These are phyloP conservation scores for Pelargonium fulgidum DNA, from an alignment of 441 rosid genomes.

Conservation along the genomic window DNA sequence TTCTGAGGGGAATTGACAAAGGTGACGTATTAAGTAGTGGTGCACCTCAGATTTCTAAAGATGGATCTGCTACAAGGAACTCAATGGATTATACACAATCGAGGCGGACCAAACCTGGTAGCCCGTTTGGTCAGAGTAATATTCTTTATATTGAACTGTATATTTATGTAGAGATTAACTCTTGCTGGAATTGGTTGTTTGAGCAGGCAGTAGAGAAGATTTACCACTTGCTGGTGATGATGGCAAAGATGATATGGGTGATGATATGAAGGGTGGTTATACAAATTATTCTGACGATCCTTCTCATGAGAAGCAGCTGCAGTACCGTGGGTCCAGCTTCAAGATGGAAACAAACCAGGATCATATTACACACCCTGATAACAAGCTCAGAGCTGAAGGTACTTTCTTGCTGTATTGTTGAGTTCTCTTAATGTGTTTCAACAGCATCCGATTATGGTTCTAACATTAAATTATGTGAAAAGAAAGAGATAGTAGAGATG, in stretches of 20 bases:
- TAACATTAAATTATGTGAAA: neutral
- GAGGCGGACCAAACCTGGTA: conserved; percentile 71
- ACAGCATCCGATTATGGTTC: neutral
- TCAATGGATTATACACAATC: conserved; percentile 44
- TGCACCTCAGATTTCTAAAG: conserved; percentile 77
- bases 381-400: conserved; percentile 60
- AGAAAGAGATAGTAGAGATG: neutral
- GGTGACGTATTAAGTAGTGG: conserved; percentile 84
- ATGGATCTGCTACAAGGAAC: conserved; percentile 56
- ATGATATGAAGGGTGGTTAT: conserved; percentile 31
- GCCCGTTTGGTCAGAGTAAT: conserved; percentile 15
- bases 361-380: conserved; percentile 32
- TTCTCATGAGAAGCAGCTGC: conserved; percentile 32
- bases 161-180: conserved; percentile 16
- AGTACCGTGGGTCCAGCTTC: conserved; percentile 25
- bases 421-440: neutral
- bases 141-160: conserved; percentile 15
- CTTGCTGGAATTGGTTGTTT: conserved; percentile 31
- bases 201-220: conserved; percentile 75
- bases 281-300: conserved; percentile 28
- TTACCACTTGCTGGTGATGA: conserved; percentile 37
- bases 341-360: conserved; percentile 29
- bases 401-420: neutral
- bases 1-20: conserved; percentile 75
- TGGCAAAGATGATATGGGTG: conserved; percentile 42